Percentiles rank a stretch among this genome's conserved stretches.
phyloP scores from a whole-genome alignment of 2,329 filamentous ascomycete genomes.

The Botryotinia convoluta region DNA sequence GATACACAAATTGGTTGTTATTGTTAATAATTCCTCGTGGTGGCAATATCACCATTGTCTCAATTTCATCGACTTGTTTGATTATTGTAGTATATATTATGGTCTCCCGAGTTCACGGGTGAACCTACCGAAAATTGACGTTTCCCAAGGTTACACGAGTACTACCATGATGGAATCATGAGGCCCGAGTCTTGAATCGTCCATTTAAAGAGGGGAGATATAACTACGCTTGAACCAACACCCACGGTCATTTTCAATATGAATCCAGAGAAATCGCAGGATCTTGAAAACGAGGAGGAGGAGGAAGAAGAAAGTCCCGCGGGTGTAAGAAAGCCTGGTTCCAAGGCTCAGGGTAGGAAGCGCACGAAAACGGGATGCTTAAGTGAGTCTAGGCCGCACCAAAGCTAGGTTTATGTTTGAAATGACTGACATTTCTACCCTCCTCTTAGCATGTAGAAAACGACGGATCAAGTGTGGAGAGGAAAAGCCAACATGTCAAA shows the following conservation, averaged over 20 bases:
- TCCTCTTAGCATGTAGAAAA: conserved; percentile 72
- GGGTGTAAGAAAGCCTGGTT: conserved; percentile 30
- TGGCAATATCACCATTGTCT: not conserved
- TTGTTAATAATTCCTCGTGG: not conserved
- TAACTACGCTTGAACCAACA: not conserved
- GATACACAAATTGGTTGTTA: not conserved
- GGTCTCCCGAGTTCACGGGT: not conserved
- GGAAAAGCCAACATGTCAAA: conserved; percentile 74
- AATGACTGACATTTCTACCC: not conserved
- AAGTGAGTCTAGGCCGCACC: conserved; percentile 54
- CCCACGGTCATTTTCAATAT: not conserved
- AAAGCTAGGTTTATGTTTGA: not conserved
- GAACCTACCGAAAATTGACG: not conserved
- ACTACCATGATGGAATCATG: conserved; percentile 15
- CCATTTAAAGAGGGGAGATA: conserved; percentile 1
- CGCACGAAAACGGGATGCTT: conserved; percentile 91
- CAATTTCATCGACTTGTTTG: not conserved
- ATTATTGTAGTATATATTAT: not conserved
- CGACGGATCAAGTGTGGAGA: conserved; percentile 97
- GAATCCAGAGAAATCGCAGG: not conserved
- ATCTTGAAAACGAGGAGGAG: conserved; percentile 3
- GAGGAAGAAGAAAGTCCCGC: conserved; percentile 10
- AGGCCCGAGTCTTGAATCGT: not conserved
- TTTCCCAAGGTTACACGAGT: conserved; percentile 13
- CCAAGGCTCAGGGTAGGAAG: conserved; percentile 35